A percentile compares a stretch with the other conserved stretches of the same genome.
These are phyloP conservation scores for Tetrahymena malaccensis DNA, from an alignment of 73 alveolate genomes.

Conservation along the genomic window DNA sequence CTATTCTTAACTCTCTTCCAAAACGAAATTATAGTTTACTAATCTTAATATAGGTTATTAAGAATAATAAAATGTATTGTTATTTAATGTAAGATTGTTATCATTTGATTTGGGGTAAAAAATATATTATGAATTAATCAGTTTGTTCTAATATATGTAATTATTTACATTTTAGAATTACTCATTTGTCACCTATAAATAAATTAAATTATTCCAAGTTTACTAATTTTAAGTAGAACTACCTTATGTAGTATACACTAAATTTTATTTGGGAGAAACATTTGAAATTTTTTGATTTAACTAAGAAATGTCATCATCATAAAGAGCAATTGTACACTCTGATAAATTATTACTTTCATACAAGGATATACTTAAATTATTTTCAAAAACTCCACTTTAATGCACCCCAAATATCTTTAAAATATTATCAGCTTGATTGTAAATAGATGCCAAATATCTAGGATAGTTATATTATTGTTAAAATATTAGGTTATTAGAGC, in stretches of 20 bases:
- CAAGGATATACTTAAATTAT: background rate
- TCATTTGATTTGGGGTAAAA: background rate
- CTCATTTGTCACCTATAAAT: background rate
- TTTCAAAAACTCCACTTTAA: background rate
- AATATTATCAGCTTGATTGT: background rate
- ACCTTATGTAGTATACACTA: background rate
- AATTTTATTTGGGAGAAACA: background rate
- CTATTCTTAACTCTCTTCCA: background rate
- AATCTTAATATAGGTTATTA: background rate
- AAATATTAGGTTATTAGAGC: background rate
- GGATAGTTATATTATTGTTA: background rate
- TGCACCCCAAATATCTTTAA: background rate
- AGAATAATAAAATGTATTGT: background rate
- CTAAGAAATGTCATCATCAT: background rate
- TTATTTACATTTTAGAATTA: background rate
- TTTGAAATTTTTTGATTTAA: background rate
- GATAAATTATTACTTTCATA: no score
- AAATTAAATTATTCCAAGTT: background rate
- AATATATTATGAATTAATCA: no score
- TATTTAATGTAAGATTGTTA: background rate
- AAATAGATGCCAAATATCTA: background rate
- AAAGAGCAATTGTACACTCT: background rate
- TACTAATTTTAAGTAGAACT: background rate
- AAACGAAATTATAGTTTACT: background rate
- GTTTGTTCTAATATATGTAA: no score